Evolutionary conservation across 2,329 filamentous ascomycete species (phyloP).

Genomic region (Intubia oerlemansii): DNA sequence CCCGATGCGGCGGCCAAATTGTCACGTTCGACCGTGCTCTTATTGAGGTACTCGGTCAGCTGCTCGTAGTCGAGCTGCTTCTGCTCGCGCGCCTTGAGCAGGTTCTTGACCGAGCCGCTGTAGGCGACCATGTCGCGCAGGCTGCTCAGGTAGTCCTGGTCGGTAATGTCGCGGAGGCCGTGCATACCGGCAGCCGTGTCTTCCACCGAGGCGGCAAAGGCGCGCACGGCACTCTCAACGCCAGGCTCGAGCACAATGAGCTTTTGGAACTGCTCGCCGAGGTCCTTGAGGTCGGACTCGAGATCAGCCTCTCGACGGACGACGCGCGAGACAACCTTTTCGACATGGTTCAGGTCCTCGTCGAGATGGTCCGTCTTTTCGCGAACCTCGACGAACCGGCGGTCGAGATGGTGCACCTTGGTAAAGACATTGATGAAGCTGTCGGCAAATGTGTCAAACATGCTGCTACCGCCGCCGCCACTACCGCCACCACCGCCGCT

Average conservation of each 20-base stretch:
- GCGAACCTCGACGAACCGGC: constrained; percentile 80
- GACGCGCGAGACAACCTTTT: constrained; percentile 86
- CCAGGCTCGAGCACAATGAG: constrained; percentile 77
- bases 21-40: constrained; percentile 74
- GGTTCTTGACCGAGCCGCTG: constrained; percentile 62
- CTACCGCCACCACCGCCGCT: constrained; percentile 18
- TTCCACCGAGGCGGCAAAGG: constrained; percentile 71
- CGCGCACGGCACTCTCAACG: constrained; percentile 60
- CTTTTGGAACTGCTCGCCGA: constrained; percentile 87
- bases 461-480: constrained; percentile 13
- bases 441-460: constrained; percentile 90
- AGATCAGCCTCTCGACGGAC: constrained; percentile 73
- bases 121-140: constrained; percentile 93
- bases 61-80: constrained; percentile 97
- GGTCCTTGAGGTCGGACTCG: constrained; percentile 69
- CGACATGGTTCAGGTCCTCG: constrained; percentile 78
- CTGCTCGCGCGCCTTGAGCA: constrained; percentile 85
- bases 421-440: constrained; percentile 94
- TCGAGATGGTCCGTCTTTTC: constrained; percentile 87
- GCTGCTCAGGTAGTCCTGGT: constrained; percentile 86
- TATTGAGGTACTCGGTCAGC: constrained; percentile 85
- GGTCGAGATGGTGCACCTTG: constrained; percentile 88
- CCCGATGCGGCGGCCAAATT: constrained; percentile 33
- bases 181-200: constrained; percentile 62
- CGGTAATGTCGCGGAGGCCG: constrained; percentile 71